Percentiles rank a stretch among this genome's conserved stretches.
Conservation (phyloP, 176 grass and related monocot genomes). For the Saccharum spontaneum region DNA sequence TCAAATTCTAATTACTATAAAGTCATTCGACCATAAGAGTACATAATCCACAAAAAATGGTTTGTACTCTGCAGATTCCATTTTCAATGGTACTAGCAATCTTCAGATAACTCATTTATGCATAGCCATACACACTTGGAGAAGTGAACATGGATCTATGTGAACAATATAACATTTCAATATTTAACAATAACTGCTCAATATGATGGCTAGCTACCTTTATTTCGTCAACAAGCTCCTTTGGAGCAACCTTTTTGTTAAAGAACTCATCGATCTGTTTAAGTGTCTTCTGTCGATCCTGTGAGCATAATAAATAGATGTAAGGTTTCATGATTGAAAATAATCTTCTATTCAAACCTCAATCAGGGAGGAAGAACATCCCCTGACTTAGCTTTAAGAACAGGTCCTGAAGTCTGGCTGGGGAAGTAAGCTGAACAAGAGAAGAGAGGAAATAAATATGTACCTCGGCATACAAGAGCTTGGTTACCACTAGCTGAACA, state of each 20-base stretch:
- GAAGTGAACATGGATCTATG: constrained; percentile 5
- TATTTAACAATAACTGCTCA: constrained; percentile 13
- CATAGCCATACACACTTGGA: background rate
- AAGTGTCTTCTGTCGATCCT: constrained; percentile 85
- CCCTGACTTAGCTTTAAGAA: background rate
- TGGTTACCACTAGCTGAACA: constrained; percentile 70
- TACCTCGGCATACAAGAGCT: constrained; percentile 81
- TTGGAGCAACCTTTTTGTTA: constrained; percentile 91
- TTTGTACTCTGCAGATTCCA: background rate
- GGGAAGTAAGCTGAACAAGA: background rate
- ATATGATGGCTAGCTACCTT: constrained; percentile 54
- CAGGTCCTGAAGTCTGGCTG: background rate
- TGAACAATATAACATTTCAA: background rate
- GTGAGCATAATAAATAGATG: constrained; percentile 19
- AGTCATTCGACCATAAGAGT: background rate
- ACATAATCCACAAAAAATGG: background rate
- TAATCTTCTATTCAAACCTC: background rate
- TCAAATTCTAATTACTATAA: background rate
- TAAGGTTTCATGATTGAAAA: background rate
- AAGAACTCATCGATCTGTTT: constrained; percentile 82
- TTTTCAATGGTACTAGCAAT: background rate
- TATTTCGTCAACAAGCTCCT: constrained; percentile 97
- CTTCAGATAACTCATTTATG: background rate
- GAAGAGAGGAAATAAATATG: constrained; percentile 24
- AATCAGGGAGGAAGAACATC: background rate